Conservation (phyloP, 345 rosid genomes). For the Iberis pinnata region DNA sequence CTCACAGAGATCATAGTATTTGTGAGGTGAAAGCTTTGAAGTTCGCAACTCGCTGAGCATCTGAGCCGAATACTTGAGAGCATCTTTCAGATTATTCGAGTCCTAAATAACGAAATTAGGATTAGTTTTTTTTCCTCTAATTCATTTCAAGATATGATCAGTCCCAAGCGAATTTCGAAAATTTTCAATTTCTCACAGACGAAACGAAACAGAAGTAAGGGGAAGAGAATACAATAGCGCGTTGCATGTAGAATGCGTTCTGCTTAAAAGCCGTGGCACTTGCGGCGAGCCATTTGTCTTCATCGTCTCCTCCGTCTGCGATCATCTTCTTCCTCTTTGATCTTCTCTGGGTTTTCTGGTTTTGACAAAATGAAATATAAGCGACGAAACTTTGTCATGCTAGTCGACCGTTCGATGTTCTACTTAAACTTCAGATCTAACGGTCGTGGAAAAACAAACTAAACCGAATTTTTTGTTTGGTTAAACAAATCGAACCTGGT, state of each 20-base stretch:
- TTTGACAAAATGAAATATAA: constrained; percentile 21
- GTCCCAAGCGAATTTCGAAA: constrained; percentile 4
- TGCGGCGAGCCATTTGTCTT: constrained; percentile 96
- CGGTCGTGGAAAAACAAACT: no score
- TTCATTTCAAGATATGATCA: neutral
- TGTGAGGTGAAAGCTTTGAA: constrained; percentile 93
- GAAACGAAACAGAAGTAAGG: neutral
- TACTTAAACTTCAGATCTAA: no score
- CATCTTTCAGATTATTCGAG: constrained; percentile 90
- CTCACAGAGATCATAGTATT: constrained; percentile 92
- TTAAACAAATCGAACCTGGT: no score
- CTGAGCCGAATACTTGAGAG: constrained; percentile 96
- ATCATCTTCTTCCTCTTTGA: constrained; percentile 48
- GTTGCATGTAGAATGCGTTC: constrained; percentile 96
- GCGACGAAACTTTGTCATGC: no score
- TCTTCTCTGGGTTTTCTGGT: constrained; percentile 28
- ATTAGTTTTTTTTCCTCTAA: constrained; percentile 18
- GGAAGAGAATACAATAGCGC: constrained; percentile 64
- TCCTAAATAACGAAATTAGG: constrained; percentile 53
- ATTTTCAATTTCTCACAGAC: neutral
- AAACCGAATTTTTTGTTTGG: no score
- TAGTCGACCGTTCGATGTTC: no score
- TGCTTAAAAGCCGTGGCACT: constrained; percentile 92
- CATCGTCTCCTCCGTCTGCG: constrained; percentile 81
- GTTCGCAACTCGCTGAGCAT: constrained; percentile 98